Conservation (phyloP, 345 rosid species). For the Lepidium aucheri region DNA sequence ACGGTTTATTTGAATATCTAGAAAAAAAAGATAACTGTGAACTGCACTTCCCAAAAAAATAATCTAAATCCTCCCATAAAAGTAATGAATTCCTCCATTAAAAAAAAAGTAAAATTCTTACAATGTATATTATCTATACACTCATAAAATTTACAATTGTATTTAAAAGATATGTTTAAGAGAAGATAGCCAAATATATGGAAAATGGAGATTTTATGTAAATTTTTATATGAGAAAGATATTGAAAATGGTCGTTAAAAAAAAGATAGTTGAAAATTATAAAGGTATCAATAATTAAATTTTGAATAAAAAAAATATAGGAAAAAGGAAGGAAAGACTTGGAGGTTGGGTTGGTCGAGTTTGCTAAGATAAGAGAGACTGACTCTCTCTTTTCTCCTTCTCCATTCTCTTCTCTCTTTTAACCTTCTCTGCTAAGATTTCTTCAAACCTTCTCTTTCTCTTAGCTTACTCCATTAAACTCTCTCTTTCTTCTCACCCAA, state of each 20-base stretch:
- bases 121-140: neutral
- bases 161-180: neutral
- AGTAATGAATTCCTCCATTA: too few species aligned
- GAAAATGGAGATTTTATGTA: neutral
- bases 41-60: too few species aligned
- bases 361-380: constrained; percentile 60
- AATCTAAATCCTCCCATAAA: too few species aligned
- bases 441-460: constrained; percentile 8
- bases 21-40: too few species aligned
- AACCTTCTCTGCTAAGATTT: constrained; percentile 18
- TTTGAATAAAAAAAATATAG: constrained; percentile 23
- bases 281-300: neutral
- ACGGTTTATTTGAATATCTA: too few species aligned
- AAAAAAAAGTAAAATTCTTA: neutral
- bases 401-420: constrained; percentile 7
- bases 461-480: constrained; percentile 17
- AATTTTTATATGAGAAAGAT: neutral
- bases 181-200: neutral
- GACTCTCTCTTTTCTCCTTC: constrained; percentile 17
- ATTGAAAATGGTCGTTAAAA: neutral
- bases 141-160: neutral
- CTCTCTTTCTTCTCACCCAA: constrained; percentile 9
- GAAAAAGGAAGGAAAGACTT: constrained; percentile 33
- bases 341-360: constrained; percentile 39
- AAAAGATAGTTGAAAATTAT: neutral